These are phyloP conservation scores for Pseudopithomyces chartarum DNA, from an alignment of 2,329 filamentous ascomycete species.

Conservation along the genomic window DNA sequence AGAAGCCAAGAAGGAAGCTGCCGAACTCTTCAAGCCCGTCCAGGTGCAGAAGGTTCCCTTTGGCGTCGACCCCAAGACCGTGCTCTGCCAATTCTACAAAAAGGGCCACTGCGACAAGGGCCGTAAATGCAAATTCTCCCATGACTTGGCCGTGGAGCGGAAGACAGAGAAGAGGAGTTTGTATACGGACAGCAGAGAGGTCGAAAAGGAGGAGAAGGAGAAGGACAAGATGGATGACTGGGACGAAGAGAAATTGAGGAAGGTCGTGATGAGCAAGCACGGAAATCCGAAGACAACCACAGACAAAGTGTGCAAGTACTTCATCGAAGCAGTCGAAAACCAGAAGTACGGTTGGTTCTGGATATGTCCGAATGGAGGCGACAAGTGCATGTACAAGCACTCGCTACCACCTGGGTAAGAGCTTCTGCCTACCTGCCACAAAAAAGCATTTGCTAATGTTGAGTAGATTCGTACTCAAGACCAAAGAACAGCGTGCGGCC, in stretches of 20 bases:
- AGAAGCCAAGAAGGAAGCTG: slow-evolving; percentile 77
- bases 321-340: slow-evolving; percentile 96
- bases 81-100: slow-evolving; percentile 95
- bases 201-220: slow-evolving; percentile 78
- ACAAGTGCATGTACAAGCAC: slow-evolving; percentile 99
- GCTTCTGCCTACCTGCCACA: neutral
- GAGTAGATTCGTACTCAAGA: slow-evolving; percentile 89
- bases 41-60: slow-evolving; percentile 98
- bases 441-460: slow-evolving; percentile 14
- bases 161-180: slow-evolving; percentile 92
- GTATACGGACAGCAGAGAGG: slow-evolving; percentile 81
- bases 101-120: slow-evolving; percentile 97
- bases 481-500: slow-evolving; percentile 91
- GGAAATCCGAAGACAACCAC: slow-evolving; percentile 94
- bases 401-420: slow-evolving; percentile 90
- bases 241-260: slow-evolving; percentile 94
- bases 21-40: slow-evolving; percentile 84
- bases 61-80: slow-evolving; percentile 96
- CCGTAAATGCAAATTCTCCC: slow-evolving; percentile 93
- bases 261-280: slow-evolving; percentile 93
- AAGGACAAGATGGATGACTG: slow-evolving; percentile 92
- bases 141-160: slow-evolving; percentile 85
- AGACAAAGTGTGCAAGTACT: slow-evolving; percentile 99
- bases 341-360: slow-evolving; percentile 99
- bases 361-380: slow-evolving; percentile 92